Evolutionary conservation across 306 rosid genomes (phyloP), one percentile per base, ranked within the genome.

Genomic region (Malus orientalis): DNA sequence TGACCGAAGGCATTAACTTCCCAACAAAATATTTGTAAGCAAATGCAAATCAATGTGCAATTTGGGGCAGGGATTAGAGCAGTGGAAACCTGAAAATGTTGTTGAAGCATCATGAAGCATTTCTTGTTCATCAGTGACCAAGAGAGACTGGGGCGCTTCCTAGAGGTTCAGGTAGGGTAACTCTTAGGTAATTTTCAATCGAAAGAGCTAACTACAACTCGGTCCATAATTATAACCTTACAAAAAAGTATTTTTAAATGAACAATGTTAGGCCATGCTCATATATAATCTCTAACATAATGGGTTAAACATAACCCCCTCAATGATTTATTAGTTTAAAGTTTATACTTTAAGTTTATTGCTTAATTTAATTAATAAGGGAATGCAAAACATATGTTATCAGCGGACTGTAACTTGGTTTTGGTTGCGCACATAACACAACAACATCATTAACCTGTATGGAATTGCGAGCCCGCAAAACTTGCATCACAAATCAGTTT

Each of bases 371-470:
- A 33, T 33, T 33, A 33, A 89, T 51, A 22, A 95, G 99, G 2
- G 99, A 92, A 74, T 95, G 99, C 58, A 95, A 80, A 69, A 95
- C 97, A 75, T 95, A 97, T 5, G 89, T 88, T 63, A 95, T 95
- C 61, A 95, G 77, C 0, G 97, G 99, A 0, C 97, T 90, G 74
- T 95, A 95, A 80, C 97, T 88, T 1, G 97, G 96, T 64, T 95
- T 96, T 6, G 98, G 95, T 80, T 95, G 97, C 76, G 92, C 97
- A 54, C 98, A 92, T 22, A 94, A 66, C 88, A 94, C 97, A 6
- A 97, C 98, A 4, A 95, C 97, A 30, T 97, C 98, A 72, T 97
- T 96, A 72, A 89, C 97, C 96, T 94, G 76, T 75, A 59, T 53
- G 38, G 38, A 33, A 33, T 33, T 33, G 38, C 7, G 38, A 33